Conservation (phyloP, 768 basidiomycete genomes). For the Boletus tylopilopsis region DNA sequence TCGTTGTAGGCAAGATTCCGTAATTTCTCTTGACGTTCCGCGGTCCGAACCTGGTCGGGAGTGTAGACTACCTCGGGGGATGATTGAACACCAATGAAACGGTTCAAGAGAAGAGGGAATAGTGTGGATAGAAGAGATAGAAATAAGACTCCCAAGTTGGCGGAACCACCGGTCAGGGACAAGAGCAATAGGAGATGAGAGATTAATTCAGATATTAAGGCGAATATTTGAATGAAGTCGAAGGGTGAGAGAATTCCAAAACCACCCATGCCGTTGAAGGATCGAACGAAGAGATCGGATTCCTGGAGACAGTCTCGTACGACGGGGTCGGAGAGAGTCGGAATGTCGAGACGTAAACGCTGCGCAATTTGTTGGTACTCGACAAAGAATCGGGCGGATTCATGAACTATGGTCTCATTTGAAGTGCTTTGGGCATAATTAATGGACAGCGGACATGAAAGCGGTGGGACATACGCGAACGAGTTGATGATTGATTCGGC, state of each 20-base stretch:
- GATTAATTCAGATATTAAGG: slow-evolving; percentile 64
- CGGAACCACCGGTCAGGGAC: slow-evolving; percentile 53
- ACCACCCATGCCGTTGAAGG: slow-evolving; percentile 67
- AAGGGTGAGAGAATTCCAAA: slow-evolving; percentile 80
- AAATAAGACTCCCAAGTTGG: slow-evolving; percentile 53
- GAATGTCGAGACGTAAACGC: slow-evolving; percentile 72
- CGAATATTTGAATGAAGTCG: slow-evolving; percentile 72
- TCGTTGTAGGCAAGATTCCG: slow-evolving; percentile 74
- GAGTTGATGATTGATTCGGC: slow-evolving; percentile 65
- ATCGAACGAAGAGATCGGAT: slow-evolving; percentile 80
- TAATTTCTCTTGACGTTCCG: slow-evolving; percentile 71
- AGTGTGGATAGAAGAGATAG: slow-evolving; percentile 60
- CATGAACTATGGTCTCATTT: slow-evolving; percentile 72
- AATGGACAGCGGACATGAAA: slow-evolving; percentile 9
- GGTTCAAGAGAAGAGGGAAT: slow-evolving; percentile 56
- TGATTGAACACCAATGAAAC: slow-evolving; percentile 40
- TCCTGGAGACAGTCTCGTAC: slow-evolving; percentile 80
- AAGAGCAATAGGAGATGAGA: slow-evolving; percentile 69
- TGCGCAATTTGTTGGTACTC: slow-evolving; percentile 79
- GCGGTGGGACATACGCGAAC: slow-evolving; percentile 57
- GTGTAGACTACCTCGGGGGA: slow-evolving; percentile 44
- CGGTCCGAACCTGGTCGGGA: slow-evolving; percentile 56
- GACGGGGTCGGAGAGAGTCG: slow-evolving; percentile 69
- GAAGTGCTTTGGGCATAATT: slow-evolving; percentile 42
- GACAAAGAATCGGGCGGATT: slow-evolving; percentile 67